These are phyloP conservation scores for Mortierella sp. DNA, from an alignment of 371 early-diverging fungal species.

Conservation along the genomic window DNA sequence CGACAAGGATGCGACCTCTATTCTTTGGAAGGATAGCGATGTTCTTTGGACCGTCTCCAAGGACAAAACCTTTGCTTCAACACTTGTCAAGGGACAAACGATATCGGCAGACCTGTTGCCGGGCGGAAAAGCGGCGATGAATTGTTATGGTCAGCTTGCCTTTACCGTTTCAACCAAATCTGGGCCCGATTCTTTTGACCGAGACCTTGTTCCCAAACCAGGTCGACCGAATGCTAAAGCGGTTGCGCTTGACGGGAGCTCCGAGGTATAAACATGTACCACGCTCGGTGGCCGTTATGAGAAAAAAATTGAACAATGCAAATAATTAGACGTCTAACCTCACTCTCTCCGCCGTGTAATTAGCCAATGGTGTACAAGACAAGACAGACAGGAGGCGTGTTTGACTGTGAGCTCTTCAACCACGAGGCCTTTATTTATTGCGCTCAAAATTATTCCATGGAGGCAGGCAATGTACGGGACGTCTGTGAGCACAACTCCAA, in stretches of 20 bases:
- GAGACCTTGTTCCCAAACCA: slow-evolving; percentile 37
- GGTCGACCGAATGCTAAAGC: slow-evolving; percentile 29
- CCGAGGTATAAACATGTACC: slow-evolving; percentile 22
- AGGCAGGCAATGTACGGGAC: slow-evolving; percentile 61
- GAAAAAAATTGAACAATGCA: too few species aligned
- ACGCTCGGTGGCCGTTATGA: too few species aligned
- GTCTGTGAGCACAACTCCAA: slow-evolving; percentile 80
- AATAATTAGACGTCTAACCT: background rate
- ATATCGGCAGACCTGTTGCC: slow-evolving; percentile 65
- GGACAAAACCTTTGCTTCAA: slow-evolving; percentile 77
- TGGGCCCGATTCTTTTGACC: slow-evolving; percentile 54
- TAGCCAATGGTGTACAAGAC: slow-evolving; percentile 50
- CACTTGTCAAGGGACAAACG: slow-evolving; percentile 65
- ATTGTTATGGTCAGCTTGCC: slow-evolving; percentile 77
- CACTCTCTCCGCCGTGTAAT: background rate
- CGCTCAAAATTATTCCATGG: slow-evolving; percentile 75
- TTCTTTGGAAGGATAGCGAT: slow-evolving; percentile 78
- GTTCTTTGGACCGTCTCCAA: slow-evolving; percentile 84
- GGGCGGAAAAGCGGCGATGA: slow-evolving; percentile 76
- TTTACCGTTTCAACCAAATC: slow-evolving; percentile 65
- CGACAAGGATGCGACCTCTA: slow-evolving; percentile 78
- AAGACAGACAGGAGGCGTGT: slow-evolving; percentile 72
- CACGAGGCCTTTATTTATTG: slow-evolving; percentile 74
- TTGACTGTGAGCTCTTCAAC: slow-evolving; percentile 78
- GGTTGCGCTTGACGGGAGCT: slow-evolving; percentile 39